Evolutionary conservation across 169 alveolate species (phyloP).

Genomic region (Miamiensis avidus): DNA sequence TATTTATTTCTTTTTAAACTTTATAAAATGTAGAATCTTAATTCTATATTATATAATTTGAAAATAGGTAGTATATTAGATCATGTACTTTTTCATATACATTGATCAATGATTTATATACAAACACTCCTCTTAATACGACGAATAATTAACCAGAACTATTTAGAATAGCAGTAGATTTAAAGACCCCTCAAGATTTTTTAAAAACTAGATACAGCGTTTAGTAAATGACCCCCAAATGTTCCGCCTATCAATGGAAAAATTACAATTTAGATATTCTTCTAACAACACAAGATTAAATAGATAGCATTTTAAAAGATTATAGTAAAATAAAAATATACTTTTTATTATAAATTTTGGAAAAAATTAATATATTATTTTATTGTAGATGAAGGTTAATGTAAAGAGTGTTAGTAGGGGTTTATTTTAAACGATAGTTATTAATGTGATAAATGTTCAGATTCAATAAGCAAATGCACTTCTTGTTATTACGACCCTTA

Average conservation of each 20-base stretch:
- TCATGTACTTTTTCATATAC: neutral
- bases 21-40: too few relatives aligned
- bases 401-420: neutral
- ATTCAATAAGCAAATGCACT: neutral
- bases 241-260: neutral
- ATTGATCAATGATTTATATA: neutral
- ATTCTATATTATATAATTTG: neutral
- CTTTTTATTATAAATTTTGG: neutral
- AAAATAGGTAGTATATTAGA: neutral
- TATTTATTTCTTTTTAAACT: too few relatives aligned
- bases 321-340: too few relatives aligned
- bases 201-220: neutral
- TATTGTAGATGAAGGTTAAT: neutral
- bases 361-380: too few relatives aligned
- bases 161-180: neutral
- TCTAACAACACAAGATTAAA: neutral
- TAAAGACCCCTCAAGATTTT: neutral
- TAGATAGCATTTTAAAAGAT: too few relatives aligned
- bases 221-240: neutral
- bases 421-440: neutral
- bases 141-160: neutral
- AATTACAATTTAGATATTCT: neutral
- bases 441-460: neutral
- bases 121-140: neutral
- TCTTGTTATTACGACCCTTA: neutral